Evolutionary conservation across 345 rosid species (phyloP).

Genomic region (Nephelium lappaceum): DNA sequence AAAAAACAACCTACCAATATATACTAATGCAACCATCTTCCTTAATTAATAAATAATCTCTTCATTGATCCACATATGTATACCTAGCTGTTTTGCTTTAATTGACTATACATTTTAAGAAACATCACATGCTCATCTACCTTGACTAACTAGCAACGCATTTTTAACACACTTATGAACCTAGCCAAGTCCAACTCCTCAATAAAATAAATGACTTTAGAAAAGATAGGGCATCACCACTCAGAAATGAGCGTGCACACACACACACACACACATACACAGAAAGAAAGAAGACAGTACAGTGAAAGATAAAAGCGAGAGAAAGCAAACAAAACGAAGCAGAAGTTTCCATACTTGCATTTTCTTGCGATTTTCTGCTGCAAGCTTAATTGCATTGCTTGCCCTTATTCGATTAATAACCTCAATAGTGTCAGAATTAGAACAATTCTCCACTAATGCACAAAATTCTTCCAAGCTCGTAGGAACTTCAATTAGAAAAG

Average conservation of each 20-base stretch:
- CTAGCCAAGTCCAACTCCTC: neutral
- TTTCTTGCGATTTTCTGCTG: constrained; percentile 92
- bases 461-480: constrained; percentile 66
- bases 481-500: constrained; percentile 79
- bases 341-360: constrained; percentile 62
- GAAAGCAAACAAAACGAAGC: constrained; percentile 1
- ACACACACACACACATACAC: neutral
- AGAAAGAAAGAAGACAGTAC: neutral
- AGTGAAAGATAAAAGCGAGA: neutral
- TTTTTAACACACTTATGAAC: neutral
- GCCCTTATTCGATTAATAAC: constrained; percentile 67
- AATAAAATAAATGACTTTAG: neutral
- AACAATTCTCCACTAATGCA: constrained; percentile 52
- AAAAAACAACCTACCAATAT: neutral
- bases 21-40: neutral
- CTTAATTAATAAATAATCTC: constrained; percentile 4
- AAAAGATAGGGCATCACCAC: neutral
- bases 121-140: neutral
- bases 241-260: too few species aligned
- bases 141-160: neutral
- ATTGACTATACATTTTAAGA: neutral
- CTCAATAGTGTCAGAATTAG: constrained; percentile 53
- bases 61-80: neutral
- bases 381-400: constrained; percentile 69
- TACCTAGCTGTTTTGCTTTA: neutral